Base-by-base conservation (phyloP, 2,329 filamentous ascomycete genomes). In the Hortaea sp. region DNA sequence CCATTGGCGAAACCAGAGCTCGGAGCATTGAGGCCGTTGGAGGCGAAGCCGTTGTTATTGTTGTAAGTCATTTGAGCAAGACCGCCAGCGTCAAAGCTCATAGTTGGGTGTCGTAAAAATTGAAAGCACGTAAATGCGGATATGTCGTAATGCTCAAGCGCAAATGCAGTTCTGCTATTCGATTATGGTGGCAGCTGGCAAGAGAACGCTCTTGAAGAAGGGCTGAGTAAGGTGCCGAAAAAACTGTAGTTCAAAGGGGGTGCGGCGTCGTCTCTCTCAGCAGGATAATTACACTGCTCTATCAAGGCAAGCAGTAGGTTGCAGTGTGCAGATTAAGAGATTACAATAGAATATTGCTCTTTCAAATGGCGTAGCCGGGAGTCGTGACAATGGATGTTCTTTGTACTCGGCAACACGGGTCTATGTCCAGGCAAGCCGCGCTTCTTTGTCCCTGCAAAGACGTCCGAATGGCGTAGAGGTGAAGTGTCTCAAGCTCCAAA, bases 41-140 rank as follows among this genome's bases (percentile, higher is more conserved):
- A 75, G 66, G 77, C 72, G 67, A 85, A 85, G 45, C 53, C 55
- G 51, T 57, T 59, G 64, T 53, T 53, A 49, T 51, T 51, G 68
- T 82, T 78, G 76, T 88, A 90, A 74, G 88, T 86, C 90, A 97
- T 97, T 79, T 94, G 88, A 92, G 88, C 84, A 76, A 95, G 87
- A 92, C 88, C 88, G 79, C 90, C 90, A 80, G 90, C 83, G 90
- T 95, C 85, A 84, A 94, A 83, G 69, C 72, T 75, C 72, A 71
- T 62, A 45, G 49, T 57, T 41, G 49, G 49, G 48, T 46, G 44
- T 54, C 55, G 55, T 57, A 38, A 56, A n/a, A 46, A 37, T 47
- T 48, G 39, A 37, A n/a, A 41, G 41, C 35, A 13, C 32, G 31
- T 31, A 42, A 13, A 12, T 31, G 27, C 39, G 37, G 11, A 51